Evolutionary conservation across 1,284 basidiomycete genomes (phyloP), one percentile per base, ranked within the genome.

Genomic region (Sparassis latifolia): DNA sequence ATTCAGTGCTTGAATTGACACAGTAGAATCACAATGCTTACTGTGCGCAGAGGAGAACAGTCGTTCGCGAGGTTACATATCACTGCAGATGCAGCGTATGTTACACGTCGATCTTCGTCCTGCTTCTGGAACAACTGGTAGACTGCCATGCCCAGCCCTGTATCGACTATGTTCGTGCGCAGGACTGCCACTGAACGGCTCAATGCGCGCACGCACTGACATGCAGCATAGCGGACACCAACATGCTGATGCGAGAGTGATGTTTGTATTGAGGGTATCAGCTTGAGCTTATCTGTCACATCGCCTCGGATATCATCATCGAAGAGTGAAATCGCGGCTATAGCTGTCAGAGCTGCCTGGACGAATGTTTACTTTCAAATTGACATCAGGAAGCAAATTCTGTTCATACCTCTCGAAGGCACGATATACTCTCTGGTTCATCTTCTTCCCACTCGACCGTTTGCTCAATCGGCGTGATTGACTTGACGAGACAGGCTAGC

Each of bases 41-140:
- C 88, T 49, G 73, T 66, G 52, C 83, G 75, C 57, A 95, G 65
- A 4, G 93, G 92, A 10, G 90, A 92, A 64, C 91, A 93, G 52
- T 94, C 89, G 50, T 84, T 85, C 3, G 95, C 78, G 32, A 95
- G 73, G 64, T 96, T 97, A 64, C 89, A 92, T 3, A 95, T 76
- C 0, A 84, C 85, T 1, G 82, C 77, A 0, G 89, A 70, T 0
- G 90, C 89, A 1, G 87, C 87, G 37, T 77, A 77, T 44, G 83
- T 76, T 30, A 95, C 89, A 9, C 86, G 72, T 43, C 76, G 69
- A 58, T 92, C 87, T 54, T 90, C 82, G 10, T 80, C 75, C 45
- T 71, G 63, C 48, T 68, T 69, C 58, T 63, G 52, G 52, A 90
- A 77, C 10, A 87, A 66, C 40, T 75, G 69, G 52, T 89, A 81